Evolutionary conservation across 305 asterid genomes (phyloP).

Genomic region (Fraxinus angustifolia): DNA sequence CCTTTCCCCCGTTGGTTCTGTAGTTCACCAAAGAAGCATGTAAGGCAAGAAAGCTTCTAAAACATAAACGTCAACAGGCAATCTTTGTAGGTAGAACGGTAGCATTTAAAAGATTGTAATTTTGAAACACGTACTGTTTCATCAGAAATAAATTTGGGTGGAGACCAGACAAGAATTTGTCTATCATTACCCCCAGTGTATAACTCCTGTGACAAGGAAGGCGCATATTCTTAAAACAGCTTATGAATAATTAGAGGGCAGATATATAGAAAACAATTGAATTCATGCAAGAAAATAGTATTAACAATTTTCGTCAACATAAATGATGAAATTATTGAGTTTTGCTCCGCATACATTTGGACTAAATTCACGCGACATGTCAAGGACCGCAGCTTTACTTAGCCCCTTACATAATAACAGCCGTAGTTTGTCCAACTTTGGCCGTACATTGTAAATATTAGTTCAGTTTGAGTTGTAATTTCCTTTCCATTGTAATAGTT

Average conservation of each 20-base stretch:
- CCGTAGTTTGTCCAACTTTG: too few relatives aligned
- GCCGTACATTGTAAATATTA: too few relatives aligned
- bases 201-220: slow-evolving; percentile 48
- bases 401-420: too few relatives aligned
- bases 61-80: neutral
- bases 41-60: neutral
- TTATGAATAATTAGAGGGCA: neutral
- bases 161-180: slow-evolving; percentile 89
- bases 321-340: neutral
- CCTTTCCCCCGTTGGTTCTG: slow-evolving; percentile 62
- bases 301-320: neutral
- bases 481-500: too few relatives aligned
- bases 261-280: neutral
- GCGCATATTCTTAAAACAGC: neutral
- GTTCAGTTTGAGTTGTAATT: too few relatives aligned
- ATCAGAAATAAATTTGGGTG: slow-evolving; percentile 37
- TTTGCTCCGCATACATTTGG: neutral
- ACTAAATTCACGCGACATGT: neutral
- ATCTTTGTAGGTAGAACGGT: neutral
- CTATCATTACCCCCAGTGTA: slow-evolving; percentile 75
- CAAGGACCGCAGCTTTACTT: too few relatives aligned
- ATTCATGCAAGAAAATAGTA: neutral
- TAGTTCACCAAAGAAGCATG: slow-evolving; percentile 16
- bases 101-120: neutral
- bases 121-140: slow-evolving; percentile 47